Conservation (phyloP, 768 basidiomycete genomes). For the Tephrocybe sp. region DNA sequence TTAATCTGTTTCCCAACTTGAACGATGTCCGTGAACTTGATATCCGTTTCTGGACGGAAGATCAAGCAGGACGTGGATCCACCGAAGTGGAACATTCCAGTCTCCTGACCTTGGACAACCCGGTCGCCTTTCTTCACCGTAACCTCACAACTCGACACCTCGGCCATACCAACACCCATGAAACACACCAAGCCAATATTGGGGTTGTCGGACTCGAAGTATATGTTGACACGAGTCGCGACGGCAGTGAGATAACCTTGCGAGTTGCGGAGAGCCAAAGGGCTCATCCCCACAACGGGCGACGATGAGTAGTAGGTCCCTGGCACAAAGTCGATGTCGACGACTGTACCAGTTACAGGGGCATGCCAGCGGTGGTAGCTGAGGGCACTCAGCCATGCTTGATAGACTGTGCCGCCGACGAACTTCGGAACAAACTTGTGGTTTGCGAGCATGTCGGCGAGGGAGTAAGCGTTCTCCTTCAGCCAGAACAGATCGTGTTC, state of each 20-base stretch:
- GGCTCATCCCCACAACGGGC: conserved; percentile 18
- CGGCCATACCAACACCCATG: conserved; percentile 57
- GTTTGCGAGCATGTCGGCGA: conserved; percentile 43
- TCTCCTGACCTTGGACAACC: conserved; percentile 46
- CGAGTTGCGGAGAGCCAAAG: conserved; percentile 21
- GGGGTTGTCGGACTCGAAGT: conserved; percentile 49
- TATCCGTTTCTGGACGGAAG: conserved; percentile 27
- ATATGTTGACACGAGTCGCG: conserved; percentile 51
- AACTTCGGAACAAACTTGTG: conserved; percentile 29
- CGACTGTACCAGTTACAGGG: conserved; percentile 41
- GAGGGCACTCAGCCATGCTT: conserved; percentile 47
- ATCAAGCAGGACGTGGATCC: conserved; percentile 50
- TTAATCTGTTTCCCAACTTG: background rate
- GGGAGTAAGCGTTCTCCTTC: conserved; percentile 52
- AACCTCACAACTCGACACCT: conserved; percentile 59
- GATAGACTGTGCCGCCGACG: conserved; percentile 43
- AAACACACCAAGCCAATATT: conserved; percentile 57
- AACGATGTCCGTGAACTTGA: conserved; percentile 2
- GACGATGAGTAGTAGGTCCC: conserved; percentile 49
- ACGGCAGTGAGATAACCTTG: conserved; percentile 39
- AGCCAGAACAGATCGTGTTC: conserved; percentile 47
- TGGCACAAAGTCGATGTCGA: conserved; percentile 40
- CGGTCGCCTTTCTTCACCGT: conserved; percentile 35
- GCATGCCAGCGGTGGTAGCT: conserved; percentile 56
- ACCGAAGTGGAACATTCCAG: conserved; percentile 63